Evolutionary conservation across 768 basidiomycete species (phyloP).

Genomic region (Boletus reticuloceps): DNA sequence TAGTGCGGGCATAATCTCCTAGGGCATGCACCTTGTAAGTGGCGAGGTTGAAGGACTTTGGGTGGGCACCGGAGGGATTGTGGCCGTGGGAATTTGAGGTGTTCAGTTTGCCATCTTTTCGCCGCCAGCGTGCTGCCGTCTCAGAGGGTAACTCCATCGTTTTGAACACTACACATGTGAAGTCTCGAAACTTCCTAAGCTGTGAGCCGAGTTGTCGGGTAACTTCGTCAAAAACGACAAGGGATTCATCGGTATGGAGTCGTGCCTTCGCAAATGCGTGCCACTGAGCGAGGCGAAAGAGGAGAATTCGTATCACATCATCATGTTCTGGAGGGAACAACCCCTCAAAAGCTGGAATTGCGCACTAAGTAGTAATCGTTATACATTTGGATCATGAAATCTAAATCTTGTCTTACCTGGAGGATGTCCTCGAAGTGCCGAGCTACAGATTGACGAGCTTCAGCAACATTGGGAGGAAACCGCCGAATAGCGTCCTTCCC

Average conservation of each 20-base stretch:
- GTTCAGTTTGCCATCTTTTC: neutral
- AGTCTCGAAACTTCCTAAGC: no score
- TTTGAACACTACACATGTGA: no score
- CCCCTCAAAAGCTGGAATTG: conserved; percentile 32
- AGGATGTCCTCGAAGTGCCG: conserved; percentile 43
- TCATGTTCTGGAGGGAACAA: conserved; percentile 29
- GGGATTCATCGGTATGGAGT: conserved; percentile 31
- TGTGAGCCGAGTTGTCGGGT: neutral
- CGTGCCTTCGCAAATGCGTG: conserved; percentile 35
- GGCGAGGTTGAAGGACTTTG: conserved; percentile 27
- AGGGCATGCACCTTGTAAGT: conserved; percentile 38
- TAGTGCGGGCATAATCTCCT: conserved; percentile 27
- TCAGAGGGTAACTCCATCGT: no score
- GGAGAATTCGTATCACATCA: conserved; percentile 10
- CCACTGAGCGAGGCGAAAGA: conserved; percentile 31
- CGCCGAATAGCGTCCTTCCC: conserved; percentile 32
- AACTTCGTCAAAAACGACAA: conserved; percentile 12
- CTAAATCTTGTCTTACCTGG: conserved; percentile 24
- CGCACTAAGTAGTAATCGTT: conserved; percentile 21
- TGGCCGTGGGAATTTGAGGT: no score
- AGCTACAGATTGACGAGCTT: conserved; percentile 36
- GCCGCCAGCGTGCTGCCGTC: conserved; percentile 11
- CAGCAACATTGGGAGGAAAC: conserved; percentile 35
- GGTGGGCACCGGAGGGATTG: neutral
- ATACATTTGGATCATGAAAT: neutral